These are phyloP conservation scores for Protomyces gravidus DNA, from an alignment of 1,139 yeast genomes.

Conservation along the genomic window DNA sequence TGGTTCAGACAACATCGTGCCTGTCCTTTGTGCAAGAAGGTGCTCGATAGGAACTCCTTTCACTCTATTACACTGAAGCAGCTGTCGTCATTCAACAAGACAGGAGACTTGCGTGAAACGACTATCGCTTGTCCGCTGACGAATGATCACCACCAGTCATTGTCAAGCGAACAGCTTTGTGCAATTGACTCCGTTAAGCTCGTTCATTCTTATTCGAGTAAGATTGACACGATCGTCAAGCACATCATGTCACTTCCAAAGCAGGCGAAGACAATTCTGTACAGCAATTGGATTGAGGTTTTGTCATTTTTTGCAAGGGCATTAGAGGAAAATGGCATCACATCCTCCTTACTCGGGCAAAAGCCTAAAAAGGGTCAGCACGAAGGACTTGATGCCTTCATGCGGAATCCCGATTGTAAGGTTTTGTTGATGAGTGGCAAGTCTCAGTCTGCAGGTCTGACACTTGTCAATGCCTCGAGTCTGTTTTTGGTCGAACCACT, in stretches of 20 bases:
- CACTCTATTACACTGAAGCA: conserved; percentile 10
- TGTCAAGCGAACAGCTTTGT: conserved; percentile 50
- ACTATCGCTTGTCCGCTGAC: not conserved
- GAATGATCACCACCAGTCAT: conserved; percentile 48
- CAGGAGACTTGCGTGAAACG: too few relatives aligned
- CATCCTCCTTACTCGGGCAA: conserved; percentile 43
- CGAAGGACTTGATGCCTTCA: conserved; percentile 46
- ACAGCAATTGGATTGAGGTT: conserved; percentile 46
- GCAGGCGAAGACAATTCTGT: conserved; percentile 10
- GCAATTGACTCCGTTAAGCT: conserved; percentile 44
- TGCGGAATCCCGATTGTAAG: conserved; percentile 60
- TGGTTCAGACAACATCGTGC: conserved; percentile 58
- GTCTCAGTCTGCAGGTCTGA: conserved; percentile 73
- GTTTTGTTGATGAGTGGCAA: conserved; percentile 80
- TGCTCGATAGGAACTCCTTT: conserved; percentile 35
- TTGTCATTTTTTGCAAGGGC: conserved; percentile 66
- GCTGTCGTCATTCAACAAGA: too few relatives aligned
- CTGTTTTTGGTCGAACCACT: conserved; percentile 67
- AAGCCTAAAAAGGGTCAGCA: conserved; percentile 46
- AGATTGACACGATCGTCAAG: conserved; percentile 74
- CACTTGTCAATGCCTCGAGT: conserved; percentile 85
- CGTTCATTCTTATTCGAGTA: conserved; percentile 65
- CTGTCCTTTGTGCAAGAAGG: conserved; percentile 79
- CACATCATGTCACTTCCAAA: conserved; percentile 45
- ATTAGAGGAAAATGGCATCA: conserved; percentile 54